phyloP scores from a whole-genome alignment of 2,329 filamentous ascomycete species.

The Juglanconis sp. region DNA sequence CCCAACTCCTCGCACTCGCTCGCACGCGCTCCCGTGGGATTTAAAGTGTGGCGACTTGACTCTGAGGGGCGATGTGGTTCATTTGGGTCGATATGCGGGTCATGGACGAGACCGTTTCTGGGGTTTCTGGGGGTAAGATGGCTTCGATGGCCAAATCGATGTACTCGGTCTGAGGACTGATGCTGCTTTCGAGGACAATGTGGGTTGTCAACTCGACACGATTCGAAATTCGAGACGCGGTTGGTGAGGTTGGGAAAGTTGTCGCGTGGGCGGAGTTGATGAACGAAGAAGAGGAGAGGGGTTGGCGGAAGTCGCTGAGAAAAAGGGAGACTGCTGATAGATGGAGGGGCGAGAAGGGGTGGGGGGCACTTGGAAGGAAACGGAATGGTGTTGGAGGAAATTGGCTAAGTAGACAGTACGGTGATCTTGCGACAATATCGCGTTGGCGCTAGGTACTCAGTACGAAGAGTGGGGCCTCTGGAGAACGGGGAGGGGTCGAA shows the following conservation, averaged over 20 bases:
- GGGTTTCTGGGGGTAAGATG: constrained; percentile 36
- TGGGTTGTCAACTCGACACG: constrained; percentile 13
- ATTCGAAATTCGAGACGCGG: not conserved
- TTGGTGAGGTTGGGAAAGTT: constrained; percentile 11
- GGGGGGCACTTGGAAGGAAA: constrained; percentile 12
- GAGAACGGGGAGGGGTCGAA: too few species aligned
- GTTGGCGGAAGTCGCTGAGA: constrained; percentile 25
- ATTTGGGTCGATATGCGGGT: constrained; percentile 52
- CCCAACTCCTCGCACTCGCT: constrained; percentile 47
- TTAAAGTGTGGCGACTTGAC: constrained; percentile 67
- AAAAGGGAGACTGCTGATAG: constrained; percentile 19
- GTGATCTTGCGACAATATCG: not conserved
- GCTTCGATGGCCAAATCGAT: constrained; percentile 27
- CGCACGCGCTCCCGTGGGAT: constrained; percentile 64
- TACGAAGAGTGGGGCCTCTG: not conserved
- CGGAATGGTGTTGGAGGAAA: not conserved
- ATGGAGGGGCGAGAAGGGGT: constrained; percentile 17
- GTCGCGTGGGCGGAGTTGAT: constrained; percentile 22
- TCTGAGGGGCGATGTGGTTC: constrained; percentile 45
- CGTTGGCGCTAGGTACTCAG: not conserved
- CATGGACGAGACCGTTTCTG: constrained; percentile 48
- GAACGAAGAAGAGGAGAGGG: constrained; percentile 26
- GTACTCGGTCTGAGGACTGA: constrained; percentile 21
- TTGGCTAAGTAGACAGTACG: not conserved
- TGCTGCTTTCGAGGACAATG: constrained; percentile 24